A percentile compares a stretch with the other conserved stretches of the same genome.
Conservation (phyloP, 2,329 filamentous ascomycete genomes). For the Fusarium sp. region DNA sequence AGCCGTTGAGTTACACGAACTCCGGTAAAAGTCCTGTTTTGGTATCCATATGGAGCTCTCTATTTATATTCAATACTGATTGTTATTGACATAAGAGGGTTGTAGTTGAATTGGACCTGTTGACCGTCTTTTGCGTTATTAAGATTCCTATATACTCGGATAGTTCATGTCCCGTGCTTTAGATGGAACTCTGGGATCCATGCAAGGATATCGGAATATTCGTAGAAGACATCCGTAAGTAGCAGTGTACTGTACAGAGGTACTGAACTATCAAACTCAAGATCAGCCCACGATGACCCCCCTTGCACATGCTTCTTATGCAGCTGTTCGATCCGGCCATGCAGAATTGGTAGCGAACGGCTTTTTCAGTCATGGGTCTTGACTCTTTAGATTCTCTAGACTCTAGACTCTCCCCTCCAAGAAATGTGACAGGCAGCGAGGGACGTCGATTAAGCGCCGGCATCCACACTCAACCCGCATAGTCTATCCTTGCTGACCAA, state of each 20-base stretch:
- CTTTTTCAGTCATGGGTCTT: constrained; percentile 28
- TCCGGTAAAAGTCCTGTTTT: neutral
- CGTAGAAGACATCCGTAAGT: neutral
- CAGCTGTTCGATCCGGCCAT: constrained; percentile 30
- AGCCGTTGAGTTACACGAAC: neutral
- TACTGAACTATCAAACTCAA: constrained; percentile 13
- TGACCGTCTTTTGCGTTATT: constrained; percentile 8
- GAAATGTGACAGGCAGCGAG: constrained; percentile 38
- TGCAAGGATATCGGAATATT: constrained; percentile 1
- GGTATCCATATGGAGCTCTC: neutral
- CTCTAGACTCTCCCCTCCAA: constrained; percentile 5
- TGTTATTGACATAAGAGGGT: too few species aligned
- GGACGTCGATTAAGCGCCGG: constrained; percentile 44
- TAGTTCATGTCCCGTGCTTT: neutral
- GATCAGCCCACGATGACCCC: constrained; percentile 26
- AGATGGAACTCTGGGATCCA: constrained; percentile 1
- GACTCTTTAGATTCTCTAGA: neutral
- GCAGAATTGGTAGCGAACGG: constrained; percentile 16
- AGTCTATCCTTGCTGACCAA: constrained; percentile 32
- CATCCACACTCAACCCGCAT: constrained; percentile 43
- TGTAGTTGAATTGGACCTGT: neutral
- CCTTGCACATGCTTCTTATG: constrained; percentile 36
- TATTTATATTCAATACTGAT: neutral
- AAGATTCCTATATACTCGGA: neutral
- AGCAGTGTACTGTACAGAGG: neutral